Evolutionary conservation across 441 rosid genomes (phyloP), one percentile per base, ranked within the genome.

Genomic region (Sinapis alba): DNA sequence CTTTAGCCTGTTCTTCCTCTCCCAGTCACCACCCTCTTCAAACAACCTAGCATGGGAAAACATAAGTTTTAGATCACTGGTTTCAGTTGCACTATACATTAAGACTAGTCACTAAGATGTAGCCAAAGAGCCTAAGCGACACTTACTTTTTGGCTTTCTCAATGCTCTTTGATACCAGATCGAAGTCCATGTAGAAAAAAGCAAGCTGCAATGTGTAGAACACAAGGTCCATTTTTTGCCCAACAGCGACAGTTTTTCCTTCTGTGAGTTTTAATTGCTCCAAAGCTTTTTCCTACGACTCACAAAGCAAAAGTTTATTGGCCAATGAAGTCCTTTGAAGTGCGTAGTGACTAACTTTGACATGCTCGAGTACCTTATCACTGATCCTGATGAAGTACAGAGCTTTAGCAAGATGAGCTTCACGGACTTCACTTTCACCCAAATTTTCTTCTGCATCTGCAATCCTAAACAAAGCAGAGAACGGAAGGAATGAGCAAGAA

Each of bases 21-120:
- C 99, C 99, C 99, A 96, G 61, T 96, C 99, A 80, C 98, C 99
- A 68, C 99, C 99, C 83, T 90, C 99, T 80, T 96, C 99, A 83
- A 96, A 96, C 86, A 96, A 88, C 71, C 99, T 96, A 79, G 26
- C 73, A 80, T 66, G 57, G 73, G 43, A 61, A 21, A 30, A 51
- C 24, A 6, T 18, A 41, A 41, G 61, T 56, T 27, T 69, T 13
- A 27, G 72, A 67, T 34, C 28, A 53, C 27, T 59, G 47, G 7
- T 58, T 58, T 47, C 50, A 34, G 5, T 12, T 65, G 15, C 41
- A 1, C 26, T 63, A 16, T 76, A 26, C 12, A 53, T 38, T 26
- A 72, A 75, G 8, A 16, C 20, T 28, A 62, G 26, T 57, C 51
- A 1, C 66, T 62, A 15, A 30, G n/a, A 69, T 60, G 76, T 7